Evolutionary conservation across 805 yeast genomes (phyloP).

Genomic region (Metschnikowia cerradonensis): DNA sequence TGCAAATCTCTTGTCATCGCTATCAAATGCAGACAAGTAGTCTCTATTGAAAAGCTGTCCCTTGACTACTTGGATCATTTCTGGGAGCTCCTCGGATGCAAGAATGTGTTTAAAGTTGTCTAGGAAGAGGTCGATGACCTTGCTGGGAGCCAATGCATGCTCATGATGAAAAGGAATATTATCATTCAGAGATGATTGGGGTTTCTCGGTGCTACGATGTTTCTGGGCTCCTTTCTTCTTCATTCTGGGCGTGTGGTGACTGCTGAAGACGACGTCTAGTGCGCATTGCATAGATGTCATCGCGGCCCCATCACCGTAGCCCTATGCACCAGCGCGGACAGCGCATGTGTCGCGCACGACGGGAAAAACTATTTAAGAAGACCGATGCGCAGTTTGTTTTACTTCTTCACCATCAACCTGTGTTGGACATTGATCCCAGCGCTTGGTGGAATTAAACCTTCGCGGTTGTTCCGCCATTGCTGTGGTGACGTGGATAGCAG

Average conservation of each 20-base stretch:
- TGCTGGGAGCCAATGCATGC: constrained; percentile 29
- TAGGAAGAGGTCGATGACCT: constrained; percentile 36
- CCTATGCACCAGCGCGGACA: constrained; percentile 3
- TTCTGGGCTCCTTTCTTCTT: background rate
- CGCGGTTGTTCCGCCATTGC: constrained; percentile 25
- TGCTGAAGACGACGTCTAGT: background rate
- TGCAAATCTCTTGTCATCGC: constrained; percentile 62
- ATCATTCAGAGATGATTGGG: constrained; percentile 13
- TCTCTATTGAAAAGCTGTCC: constrained; percentile 65
- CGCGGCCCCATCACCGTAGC: constrained; percentile 1
- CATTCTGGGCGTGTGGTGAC: background rate
- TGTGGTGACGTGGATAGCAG: constrained; percentile 46
- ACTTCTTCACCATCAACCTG: constrained; percentile 42
- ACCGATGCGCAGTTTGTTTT: background rate
- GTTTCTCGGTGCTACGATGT: background rate
- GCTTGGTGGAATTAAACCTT: constrained; percentile 24
- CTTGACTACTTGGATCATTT: constrained; percentile 64
- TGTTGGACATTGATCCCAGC: constrained; percentile 47
- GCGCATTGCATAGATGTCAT: background rate
- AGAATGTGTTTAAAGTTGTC: constrained; percentile 30
- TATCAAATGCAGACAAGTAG: constrained; percentile 64
- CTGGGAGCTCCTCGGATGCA: constrained; percentile 33
- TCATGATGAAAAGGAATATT: constrained; percentile 33
- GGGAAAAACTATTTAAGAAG: constrained; percentile 2
- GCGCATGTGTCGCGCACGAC: background rate